A percentile compares a stretch with the other conserved stretches of the same genome.
phyloP scores from a whole-genome alignment of 2,329 filamentous ascomycete genomes.

The Pseudogymnoascus sp. region DNA sequence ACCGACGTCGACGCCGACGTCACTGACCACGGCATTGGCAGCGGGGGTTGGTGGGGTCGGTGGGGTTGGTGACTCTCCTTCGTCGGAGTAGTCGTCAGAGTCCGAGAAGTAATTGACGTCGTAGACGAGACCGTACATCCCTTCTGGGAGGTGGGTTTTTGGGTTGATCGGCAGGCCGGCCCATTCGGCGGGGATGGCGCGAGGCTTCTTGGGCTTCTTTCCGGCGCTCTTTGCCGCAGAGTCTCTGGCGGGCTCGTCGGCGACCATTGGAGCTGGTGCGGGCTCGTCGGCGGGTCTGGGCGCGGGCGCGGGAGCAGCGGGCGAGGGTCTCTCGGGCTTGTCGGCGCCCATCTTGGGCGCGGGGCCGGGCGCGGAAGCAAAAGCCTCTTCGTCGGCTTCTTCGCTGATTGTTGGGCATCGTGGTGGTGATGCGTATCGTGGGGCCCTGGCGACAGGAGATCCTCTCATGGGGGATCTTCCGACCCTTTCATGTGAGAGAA shows the following conservation, averaged over 20 bases:
- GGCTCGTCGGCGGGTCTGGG: background rate
- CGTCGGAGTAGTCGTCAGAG: background rate
- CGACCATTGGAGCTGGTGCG: background rate
- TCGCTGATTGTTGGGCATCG: background rate
- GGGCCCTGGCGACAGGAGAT: background rate
- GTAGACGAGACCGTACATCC: background rate
- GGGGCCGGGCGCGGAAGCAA: background rate
- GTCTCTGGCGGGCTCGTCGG: background rate
- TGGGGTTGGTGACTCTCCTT: background rate
- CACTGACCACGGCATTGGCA: background rate
- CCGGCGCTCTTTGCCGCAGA: background rate
- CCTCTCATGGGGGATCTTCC: background rate
- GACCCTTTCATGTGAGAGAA: background rate
- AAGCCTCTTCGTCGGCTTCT: background rate
- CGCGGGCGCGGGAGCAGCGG: background rate
- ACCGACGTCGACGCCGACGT: background rate
- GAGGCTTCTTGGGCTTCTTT: background rate
- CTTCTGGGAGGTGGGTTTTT: background rate
- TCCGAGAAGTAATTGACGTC: background rate
- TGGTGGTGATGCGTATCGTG: background rate
- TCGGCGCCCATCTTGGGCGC: background rate
- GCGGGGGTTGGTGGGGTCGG: background rate
- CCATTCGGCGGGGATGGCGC: background rate
- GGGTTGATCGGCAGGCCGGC: background rate
- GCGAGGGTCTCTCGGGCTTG: background rate